Evolutionary conservation across 805 yeast species (phyloP).

Genomic region (Scheffersomyces lignosus): DNA sequence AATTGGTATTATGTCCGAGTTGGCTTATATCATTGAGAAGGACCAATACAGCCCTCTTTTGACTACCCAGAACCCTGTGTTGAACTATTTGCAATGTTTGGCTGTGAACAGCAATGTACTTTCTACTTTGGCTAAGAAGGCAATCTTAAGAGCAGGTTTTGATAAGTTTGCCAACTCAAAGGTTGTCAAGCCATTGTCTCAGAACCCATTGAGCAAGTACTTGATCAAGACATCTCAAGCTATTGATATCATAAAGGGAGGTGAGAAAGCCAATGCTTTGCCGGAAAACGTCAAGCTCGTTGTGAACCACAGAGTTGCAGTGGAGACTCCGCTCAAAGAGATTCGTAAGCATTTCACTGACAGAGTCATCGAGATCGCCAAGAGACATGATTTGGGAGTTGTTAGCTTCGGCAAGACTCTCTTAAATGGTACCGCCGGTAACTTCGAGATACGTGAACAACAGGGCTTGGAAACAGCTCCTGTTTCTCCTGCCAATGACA

Average conservation of each 20-base stretch:
- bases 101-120: conserved; percentile 15
- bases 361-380: conserved; percentile 44
- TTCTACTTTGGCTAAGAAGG: conserved; percentile 12
- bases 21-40: conserved; percentile 17
- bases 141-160: conserved; percentile 34
- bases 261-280: conserved; percentile 72
- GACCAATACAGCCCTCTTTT: conserved; percentile 19
- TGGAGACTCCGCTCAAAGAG: conserved; percentile 50
- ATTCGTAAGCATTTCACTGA: conserved; percentile 38
- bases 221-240: conserved; percentile 65
- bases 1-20: conserved; percentile 25
- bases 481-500: conserved; percentile 45
- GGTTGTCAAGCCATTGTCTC: conserved; percentile 29
- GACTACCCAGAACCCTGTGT: conserved; percentile 23
- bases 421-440: conserved; percentile 37
- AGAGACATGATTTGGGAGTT: conserved; percentile 49
- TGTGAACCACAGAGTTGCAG: conserved; percentile 64
- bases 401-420: conserved; percentile 30
- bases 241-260: conserved; percentile 65
- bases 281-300: conserved; percentile 60
- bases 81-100: conserved; percentile 22
- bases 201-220: conserved; percentile 26
- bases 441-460: conserved; percentile 12
- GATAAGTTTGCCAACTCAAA: conserved; percentile 33
- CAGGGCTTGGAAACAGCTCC: conserved; percentile 61